Conservation (phyloP, 768 basidiomycete genomes). For the Filobasidium floriforme region DNA sequence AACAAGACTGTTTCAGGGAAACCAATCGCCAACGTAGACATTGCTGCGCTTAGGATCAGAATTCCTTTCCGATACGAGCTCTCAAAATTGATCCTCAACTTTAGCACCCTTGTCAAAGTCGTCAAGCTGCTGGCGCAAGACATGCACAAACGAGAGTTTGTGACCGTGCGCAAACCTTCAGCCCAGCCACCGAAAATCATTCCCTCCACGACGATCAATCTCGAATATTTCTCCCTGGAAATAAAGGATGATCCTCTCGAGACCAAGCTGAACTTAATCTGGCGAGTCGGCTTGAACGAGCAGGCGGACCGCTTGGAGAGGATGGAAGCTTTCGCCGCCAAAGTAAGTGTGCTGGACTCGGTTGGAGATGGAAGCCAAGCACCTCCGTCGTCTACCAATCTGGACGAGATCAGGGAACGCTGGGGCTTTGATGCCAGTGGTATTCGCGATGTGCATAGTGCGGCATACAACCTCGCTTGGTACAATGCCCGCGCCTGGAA, state of each 20-base stretch:
- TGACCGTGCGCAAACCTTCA: constrained; percentile 56
- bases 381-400: constrained; percentile 9
- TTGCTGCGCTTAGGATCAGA: constrained; percentile 62
- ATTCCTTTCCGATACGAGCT: constrained; percentile 73
- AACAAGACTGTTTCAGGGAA: constrained; percentile 34
- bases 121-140: constrained; percentile 61
- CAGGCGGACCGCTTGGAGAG: constrained; percentile 62
- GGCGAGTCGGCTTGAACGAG: constrained; percentile 64
- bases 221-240: constrained; percentile 64
- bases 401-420: constrained; percentile 16
- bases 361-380: not conserved
- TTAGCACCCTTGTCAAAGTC: constrained; percentile 62
- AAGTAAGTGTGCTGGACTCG: constrained; percentile 55
- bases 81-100: constrained; percentile 66
- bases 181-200: constrained; percentile 66
- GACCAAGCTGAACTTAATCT: constrained; percentile 63
- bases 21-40: constrained; percentile 50
- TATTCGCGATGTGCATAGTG: constrained; percentile 42
- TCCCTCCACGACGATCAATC: constrained; percentile 56
- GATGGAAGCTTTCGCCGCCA: constrained; percentile 71
- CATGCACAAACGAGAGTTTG: constrained; percentile 53
- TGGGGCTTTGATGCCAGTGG: constrained; percentile 10
- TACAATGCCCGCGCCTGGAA: constrained; percentile 70
- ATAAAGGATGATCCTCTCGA: constrained; percentile 81
- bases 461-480: constrained; percentile 59